Percentiles rank a stretch among this genome's conserved stretches.
phyloP scores from a whole-genome alignment of 176 grass and related monocot genomes.

The Triticum turgidum region DNA sequence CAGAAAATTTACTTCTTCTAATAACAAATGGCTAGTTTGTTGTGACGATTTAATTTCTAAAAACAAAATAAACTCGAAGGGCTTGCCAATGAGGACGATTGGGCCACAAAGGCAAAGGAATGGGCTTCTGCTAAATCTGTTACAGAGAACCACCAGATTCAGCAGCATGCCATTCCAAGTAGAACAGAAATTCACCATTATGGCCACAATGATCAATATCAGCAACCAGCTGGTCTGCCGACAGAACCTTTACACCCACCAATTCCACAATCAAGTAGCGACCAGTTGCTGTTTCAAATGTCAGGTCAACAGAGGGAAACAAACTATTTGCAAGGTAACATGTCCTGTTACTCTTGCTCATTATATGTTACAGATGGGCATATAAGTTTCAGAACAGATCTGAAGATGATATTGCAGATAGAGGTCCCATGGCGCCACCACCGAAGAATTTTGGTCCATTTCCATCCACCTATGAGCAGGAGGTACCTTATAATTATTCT shows the following conservation, averaged over 20 bases:
- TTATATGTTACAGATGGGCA: slow-evolving; percentile 30
- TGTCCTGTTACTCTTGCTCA: slow-evolving; percentile 40
- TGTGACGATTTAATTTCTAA: slow-evolving; percentile 37
- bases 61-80: slow-evolving; percentile 34
- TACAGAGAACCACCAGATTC: slow-evolving; percentile 48
- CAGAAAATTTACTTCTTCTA: background rate
- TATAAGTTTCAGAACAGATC: slow-evolving; percentile 39
- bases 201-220: slow-evolving; percentile 55
- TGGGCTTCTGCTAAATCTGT: slow-evolving; percentile 78
- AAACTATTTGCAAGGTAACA: slow-evolving; percentile 52
- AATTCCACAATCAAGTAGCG: slow-evolving; percentile 50
- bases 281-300: slow-evolving; percentile 37
- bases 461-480: slow-evolving; percentile 71
- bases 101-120: slow-evolving; percentile 82
- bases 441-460: slow-evolving; percentile 51
- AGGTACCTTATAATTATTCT: slow-evolving; percentile 96
- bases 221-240: slow-evolving; percentile 44
- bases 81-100: slow-evolving; percentile 69
- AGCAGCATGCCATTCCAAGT: slow-evolving; percentile 41
- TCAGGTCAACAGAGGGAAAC: slow-evolving; percentile 65
- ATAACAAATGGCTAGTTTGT: slow-evolving; percentile 1
- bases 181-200: slow-evolving; percentile 55
- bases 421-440: slow-evolving; percentile 44
- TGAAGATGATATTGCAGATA: slow-evolving; percentile 57
- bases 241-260: slow-evolving; percentile 42